Conservation (phyloP, 768 basidiomycete genomes). For the Paxillus involutus region DNA sequence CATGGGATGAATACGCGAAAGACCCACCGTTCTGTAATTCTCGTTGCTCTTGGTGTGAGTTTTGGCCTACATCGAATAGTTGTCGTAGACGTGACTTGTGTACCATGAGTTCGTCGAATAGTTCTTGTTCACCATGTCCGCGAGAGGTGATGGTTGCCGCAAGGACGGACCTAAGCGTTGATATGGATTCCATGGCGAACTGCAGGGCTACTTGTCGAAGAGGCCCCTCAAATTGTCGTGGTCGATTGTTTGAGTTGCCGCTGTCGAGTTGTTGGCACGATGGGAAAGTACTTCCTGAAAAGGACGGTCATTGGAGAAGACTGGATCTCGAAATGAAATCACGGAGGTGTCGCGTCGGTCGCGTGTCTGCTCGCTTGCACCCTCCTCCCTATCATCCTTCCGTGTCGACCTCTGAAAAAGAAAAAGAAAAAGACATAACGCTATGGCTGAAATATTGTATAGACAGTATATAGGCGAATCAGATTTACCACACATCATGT, state of each 20-base stretch:
- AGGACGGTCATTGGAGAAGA: background rate
- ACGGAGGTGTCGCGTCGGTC: background rate
- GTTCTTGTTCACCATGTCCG: constrained; percentile 63
- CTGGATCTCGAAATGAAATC: background rate
- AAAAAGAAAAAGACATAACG: background rate
- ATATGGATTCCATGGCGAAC: constrained; percentile 56
- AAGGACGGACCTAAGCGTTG: constrained; percentile 54
- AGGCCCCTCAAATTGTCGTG: background rate
- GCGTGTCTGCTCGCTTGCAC: background rate
- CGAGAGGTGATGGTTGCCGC: constrained; percentile 45
- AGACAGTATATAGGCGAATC: constrained; percentile 74
- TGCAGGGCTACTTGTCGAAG: too few species aligned
- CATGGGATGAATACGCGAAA: constrained; percentile 15
- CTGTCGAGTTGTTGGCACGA: background rate
- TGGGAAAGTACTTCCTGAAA: constrained; percentile 5
- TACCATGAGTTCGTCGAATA: constrained; percentile 72
- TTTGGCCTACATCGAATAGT: constrained; percentile 64
- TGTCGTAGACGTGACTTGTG: constrained; percentile 62
- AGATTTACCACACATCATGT: constrained; percentile 82
- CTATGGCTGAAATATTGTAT: constrained; percentile 50
- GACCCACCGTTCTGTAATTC: constrained; percentile 60
- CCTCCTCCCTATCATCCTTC: background rate
- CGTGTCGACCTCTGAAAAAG: background rate
- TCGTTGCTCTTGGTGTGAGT: constrained; percentile 62
- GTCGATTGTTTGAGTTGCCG: too few species aligned